Percentiles rank a stretch among this genome's conserved stretches.
phyloP scores from a whole-genome alignment of 805 yeast species.

The Lachancea kluyveri region DNA sequence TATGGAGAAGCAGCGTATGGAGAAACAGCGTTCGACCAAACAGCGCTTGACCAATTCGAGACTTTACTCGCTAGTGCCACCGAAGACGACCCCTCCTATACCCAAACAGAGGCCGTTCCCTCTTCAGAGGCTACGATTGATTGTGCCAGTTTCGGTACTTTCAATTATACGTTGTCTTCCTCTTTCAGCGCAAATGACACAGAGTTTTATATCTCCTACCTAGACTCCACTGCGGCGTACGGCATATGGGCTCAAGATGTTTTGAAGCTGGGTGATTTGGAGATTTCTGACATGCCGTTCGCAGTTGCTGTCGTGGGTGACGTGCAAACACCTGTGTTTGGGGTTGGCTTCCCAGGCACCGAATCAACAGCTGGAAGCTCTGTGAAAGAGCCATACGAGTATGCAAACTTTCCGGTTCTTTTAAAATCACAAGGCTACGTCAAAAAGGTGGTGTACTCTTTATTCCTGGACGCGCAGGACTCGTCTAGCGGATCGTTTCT shows the following conservation, averaged over 20 bases:
- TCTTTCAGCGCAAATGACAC: slow-evolving; percentile 31
- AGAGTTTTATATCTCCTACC: slow-evolving; percentile 41
- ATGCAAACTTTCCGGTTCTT: slow-evolving; percentile 25
- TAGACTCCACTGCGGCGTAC: slow-evolving; percentile 42
- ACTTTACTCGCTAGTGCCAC: no score
- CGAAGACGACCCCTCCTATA: no score
- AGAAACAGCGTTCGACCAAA: no score
- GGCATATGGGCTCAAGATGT: slow-evolving; percentile 48
- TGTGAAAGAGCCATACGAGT: slow-evolving; percentile 2
- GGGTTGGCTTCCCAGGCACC: slow-evolving; percentile 47
- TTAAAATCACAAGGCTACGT: slow-evolving; percentile 38
- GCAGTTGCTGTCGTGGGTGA: slow-evolving; percentile 33
- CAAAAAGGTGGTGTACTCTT: slow-evolving; percentile 39
- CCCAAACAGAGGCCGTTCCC: no score
- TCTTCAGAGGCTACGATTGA: slow-evolving; percentile 12
- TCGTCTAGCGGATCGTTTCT: slow-evolving; percentile 40
- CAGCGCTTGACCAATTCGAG: no score
- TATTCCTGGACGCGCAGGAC: slow-evolving; percentile 45
- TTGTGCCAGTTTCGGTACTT: slow-evolving; percentile 38
- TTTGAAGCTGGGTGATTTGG: slow-evolving; percentile 17
- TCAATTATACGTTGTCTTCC: slow-evolving; percentile 28
- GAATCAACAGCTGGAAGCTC: slow-evolving; percentile 45
- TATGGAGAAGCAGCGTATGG: no score
- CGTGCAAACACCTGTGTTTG: slow-evolving; percentile 52
- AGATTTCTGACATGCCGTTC: slow-evolving; percentile 31